Evolutionary conservation across 345 rosid genomes (phyloP).

Genomic region (Boechera divaricarpa): DNA sequence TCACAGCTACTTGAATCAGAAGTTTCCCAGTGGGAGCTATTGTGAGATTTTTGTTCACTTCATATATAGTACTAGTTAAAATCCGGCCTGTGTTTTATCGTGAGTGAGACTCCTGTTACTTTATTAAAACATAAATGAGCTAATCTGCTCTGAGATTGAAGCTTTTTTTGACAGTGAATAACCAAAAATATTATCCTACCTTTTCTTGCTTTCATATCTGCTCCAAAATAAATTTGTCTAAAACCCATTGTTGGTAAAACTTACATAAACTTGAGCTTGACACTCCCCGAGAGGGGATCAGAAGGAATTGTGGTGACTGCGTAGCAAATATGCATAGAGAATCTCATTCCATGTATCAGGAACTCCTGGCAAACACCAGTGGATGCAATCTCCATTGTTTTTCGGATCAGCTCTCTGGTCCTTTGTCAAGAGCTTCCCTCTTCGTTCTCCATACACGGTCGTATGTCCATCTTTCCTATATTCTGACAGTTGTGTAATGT

Average conservation of each 20-base stretch:
- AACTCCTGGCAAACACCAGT: constrained; percentile 96
- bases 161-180: constrained; percentile 25
- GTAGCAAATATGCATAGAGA: constrained; percentile 71
- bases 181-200: not conserved
- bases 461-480: constrained; percentile 90
- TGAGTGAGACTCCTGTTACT: constrained; percentile 14
- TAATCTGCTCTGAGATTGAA: constrained; percentile 35
- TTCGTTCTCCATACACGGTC: constrained; percentile 71
- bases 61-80: constrained; percentile 3
- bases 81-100: not conserved
- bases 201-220: not conserved
- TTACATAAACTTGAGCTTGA: constrained; percentile 17
- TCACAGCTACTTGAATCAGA: constrained; percentile 24
- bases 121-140: constrained; percentile 30
- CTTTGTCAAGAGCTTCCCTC: constrained; percentile 81
- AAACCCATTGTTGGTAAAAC: constrained; percentile 11
- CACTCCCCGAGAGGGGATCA: constrained; percentile 7
- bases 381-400: constrained; percentile 81
- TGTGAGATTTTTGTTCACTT: constrained; percentile 49
- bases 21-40: constrained; percentile 72
- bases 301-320: constrained; percentile 48
- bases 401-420: constrained; percentile 71
- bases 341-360: constrained; percentile 95
- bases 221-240: not conserved
- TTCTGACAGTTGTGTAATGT: constrained; percentile 81